Evolutionary conservation across 2,329 filamentous ascomycete species (phyloP).

Genomic region (Xylariaceae sp.): DNA sequence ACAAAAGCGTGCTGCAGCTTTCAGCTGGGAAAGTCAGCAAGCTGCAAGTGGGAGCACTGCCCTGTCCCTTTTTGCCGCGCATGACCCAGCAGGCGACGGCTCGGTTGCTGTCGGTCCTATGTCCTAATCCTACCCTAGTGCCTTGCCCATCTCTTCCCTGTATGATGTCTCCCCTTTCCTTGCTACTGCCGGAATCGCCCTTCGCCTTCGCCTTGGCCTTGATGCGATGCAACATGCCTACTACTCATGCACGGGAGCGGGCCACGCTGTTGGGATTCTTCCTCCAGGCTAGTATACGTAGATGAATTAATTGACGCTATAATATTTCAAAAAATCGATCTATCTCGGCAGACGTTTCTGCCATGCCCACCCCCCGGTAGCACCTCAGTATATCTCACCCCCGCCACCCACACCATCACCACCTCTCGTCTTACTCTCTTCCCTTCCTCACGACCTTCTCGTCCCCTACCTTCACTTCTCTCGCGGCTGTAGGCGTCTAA

Average conservation of each 20-base stretch:
- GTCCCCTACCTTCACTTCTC: constrained; percentile 57
- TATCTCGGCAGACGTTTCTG: constrained; percentile 7
- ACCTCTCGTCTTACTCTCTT: constrained; percentile 43
- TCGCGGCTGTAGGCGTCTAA: constrained; percentile 59
- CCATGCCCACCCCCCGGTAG: constrained; percentile 6
- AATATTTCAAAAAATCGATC: too few species aligned
- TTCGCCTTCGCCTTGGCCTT: background rate
- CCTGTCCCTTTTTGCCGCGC: constrained; percentile 21
- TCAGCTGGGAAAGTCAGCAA: constrained; percentile 28
- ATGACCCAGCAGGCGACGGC: constrained; percentile 13
- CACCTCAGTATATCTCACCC: constrained; percentile 42
- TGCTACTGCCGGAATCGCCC: too few species aligned
- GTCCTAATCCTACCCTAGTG: constrained; percentile 9
- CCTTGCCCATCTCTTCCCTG: background rate
- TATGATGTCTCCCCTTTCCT: too few species aligned
- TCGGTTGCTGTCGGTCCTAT: constrained; percentile 18
- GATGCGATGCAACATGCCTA: constrained; percentile 14
- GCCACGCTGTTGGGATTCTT: constrained; percentile 13
- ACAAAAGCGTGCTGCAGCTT: constrained; percentile 27
- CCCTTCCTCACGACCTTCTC: constrained; percentile 52
- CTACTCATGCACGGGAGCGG: constrained; percentile 17
- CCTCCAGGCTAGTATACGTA: constrained; percentile 2
- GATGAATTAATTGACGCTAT: constrained; percentile 10
- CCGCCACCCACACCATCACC: constrained; percentile 46
- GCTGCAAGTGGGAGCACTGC: constrained; percentile 28